Base-by-base conservation (phyloP, 148 eudicot species). In the Nepenthes gracilis region DNA sequence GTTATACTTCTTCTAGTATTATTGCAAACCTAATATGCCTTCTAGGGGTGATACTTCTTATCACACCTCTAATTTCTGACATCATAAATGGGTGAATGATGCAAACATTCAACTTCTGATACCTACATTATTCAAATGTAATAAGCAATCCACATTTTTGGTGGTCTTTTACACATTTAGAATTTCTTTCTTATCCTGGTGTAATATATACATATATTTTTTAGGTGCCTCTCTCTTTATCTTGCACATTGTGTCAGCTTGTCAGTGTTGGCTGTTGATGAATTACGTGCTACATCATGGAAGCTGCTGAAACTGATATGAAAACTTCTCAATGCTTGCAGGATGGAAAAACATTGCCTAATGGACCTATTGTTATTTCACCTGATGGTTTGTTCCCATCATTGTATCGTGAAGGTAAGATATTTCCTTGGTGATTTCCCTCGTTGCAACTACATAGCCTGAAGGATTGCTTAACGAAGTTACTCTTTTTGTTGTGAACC, bases 341-440 rank as follows among this genome's bases (percentile, higher is more conserved):
- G 99, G 99, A 93, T 72, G 99, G 99, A 51, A 93, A 89, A 69
- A 81, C 92, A 63, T 71, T 93, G 64, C 99, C 99, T 0, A 83
- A 50, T 76, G 99, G 99, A 60, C 99, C 99, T 66, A 89, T 93
- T 68, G 99, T 93, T 63, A 93, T 93, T 70, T 93, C 99, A 35
- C 99, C 99, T 9, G 87, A 89, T 72, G 99, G 99, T 53, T 74
- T 93, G 66, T 93, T 93, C 81, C 99, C 99, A 43, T 93, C 99
- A 23, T 70, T 93, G 62, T 89, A 58, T 68, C 85, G 99, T 66
- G 99, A 93, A 86, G 99, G 99, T 93, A 76, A 55, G 64, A 12
- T 58, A 38, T 33, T 15, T 59, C 54, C 43, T 14, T 36, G 58
- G n/a, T 62, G 45, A 8, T 40, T 40, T 40, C 23, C 23, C 23